Conservation (phyloP, 768 basidiomycete genomes). For the Tricholoma matsutake region DNA sequence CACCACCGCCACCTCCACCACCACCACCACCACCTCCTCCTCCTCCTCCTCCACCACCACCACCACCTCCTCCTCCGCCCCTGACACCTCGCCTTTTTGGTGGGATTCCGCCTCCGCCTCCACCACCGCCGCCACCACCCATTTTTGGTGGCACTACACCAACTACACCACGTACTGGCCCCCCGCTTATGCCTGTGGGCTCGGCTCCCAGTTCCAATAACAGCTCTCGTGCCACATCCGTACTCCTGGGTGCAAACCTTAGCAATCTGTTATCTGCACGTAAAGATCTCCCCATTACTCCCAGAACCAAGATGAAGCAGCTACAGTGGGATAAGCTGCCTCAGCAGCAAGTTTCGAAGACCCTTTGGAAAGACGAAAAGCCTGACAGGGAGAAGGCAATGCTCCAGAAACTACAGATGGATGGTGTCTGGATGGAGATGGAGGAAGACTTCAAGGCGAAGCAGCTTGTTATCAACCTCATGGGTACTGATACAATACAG, state of each 20-base stretch:
- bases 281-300: slow-evolving; percentile 83
- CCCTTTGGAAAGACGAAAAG: slow-evolving; percentile 78
- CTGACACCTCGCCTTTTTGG: slow-evolving; percentile 24
- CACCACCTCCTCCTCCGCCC: slow-evolving; percentile 37
- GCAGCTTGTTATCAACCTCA: slow-evolving; percentile 85
- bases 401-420: slow-evolving; percentile 73
- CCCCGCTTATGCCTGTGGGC: slow-evolving; percentile 27
- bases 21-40: slow-evolving; percentile 18
- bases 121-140: slow-evolving; percentile 27
- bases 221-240: slow-evolving; percentile 53
- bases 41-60: slow-evolving; percentile 33
- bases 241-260: slow-evolving; percentile 56
- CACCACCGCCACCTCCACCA: slow-evolving; percentile 21
- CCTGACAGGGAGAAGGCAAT: slow-evolving; percentile 74
- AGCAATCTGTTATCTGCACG: slow-evolving; percentile 57
- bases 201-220: slow-evolving; percentile 36
- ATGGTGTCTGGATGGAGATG: slow-evolving; percentile 94
- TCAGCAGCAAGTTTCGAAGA: slow-evolving; percentile 79
- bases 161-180: slow-evolving; percentile 25
- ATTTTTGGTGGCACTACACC: slow-evolving; percentile 11
- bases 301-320: slow-evolving; percentile 94
- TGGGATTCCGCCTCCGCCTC: slow-evolving; percentile 30
- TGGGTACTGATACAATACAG: slow-evolving; percentile 52
- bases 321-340: slow-evolving; percentile 99
- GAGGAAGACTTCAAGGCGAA: slow-evolving; percentile 98